Evolutionary conservation across 257 asterid genomes (phyloP).

Genomic region (Solanum etuberosum): DNA sequence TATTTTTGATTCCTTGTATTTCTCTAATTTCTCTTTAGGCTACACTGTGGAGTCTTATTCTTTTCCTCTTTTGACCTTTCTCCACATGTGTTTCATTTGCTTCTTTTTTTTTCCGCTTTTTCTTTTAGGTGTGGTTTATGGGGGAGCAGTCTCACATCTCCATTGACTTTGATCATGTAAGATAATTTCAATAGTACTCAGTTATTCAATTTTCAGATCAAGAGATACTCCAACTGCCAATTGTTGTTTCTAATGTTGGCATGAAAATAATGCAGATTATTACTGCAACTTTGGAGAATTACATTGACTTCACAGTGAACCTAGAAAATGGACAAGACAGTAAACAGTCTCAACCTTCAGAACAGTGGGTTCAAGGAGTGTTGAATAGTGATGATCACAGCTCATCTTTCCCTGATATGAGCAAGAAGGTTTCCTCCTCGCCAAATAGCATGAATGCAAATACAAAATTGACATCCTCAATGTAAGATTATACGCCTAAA

Average conservation of each 20-base stretch:
- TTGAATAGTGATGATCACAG: conserved; percentile 14
- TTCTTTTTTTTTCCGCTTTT: not conserved
- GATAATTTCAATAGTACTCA: conserved; percentile 2
- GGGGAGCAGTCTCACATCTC: conserved; percentile 41
- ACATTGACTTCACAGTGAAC: conserved; percentile 13
- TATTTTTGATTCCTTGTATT: not conserved
- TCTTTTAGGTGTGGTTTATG: conserved; percentile 32
- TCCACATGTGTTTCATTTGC: not conserved
- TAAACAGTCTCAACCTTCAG: not conserved
- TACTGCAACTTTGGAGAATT: conserved; percentile 39
- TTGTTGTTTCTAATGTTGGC: not conserved
- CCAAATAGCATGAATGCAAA: conserved; percentile 8
- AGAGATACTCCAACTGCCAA: not conserved
- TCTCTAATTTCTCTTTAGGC: not conserved
- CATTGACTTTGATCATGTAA: conserved; percentile 43
- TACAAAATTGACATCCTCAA: conserved; percentile 17
- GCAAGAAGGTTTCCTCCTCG: conserved; percentile 20
- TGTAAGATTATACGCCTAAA: conserved; percentile 11
- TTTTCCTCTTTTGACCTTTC: not conserved
- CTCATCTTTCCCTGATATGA: conserved; percentile 22
- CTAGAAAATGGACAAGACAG: conserved; percentile 7
- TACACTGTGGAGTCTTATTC: not conserved
- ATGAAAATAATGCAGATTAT: conserved; percentile 21
- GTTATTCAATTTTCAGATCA: not conserved
- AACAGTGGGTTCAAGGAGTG: conserved; percentile 23